Conservation (phyloP, 306 rosid species). For the Dryas octopetala region DNA sequence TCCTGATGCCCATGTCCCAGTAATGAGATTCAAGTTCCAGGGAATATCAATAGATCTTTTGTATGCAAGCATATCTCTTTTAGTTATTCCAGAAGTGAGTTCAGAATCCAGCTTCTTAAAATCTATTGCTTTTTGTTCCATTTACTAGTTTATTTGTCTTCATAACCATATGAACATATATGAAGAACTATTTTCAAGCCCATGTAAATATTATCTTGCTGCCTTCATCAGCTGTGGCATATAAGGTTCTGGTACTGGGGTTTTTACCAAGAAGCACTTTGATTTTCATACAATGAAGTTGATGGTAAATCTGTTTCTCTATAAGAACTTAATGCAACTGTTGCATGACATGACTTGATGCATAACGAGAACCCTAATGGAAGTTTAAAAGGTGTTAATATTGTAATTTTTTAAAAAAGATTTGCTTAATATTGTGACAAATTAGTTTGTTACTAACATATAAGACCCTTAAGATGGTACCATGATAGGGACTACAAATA, state of each 20-base stretch:
- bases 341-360: no score
- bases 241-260: not conserved
- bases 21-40: slow-evolving; percentile 90
- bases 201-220: not conserved
- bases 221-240: not conserved
- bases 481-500: not conserved
- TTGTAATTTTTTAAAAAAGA: no score
- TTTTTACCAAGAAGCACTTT: no score
- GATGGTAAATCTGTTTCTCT: no score
- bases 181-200: not conserved
- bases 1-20: slow-evolving; percentile 96
- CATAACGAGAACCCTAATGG: no score
- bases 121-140: not conserved
- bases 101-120: not conserved
- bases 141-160: not conserved
- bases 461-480: slow-evolving; percentile 16
- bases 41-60: slow-evolving; percentile 92
- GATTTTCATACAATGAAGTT: no score
- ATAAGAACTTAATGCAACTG: no score
- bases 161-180: not conserved
- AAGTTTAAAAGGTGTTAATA: no score
- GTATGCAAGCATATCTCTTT: slow-evolving; percentile 82
- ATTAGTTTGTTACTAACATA: not conserved
- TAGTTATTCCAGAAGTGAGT: slow-evolving; percentile 94
- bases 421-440: not conserved